Base-by-base conservation (phyloP, 768 basidiomycete species). In the Tremella fuciformis region DNA sequence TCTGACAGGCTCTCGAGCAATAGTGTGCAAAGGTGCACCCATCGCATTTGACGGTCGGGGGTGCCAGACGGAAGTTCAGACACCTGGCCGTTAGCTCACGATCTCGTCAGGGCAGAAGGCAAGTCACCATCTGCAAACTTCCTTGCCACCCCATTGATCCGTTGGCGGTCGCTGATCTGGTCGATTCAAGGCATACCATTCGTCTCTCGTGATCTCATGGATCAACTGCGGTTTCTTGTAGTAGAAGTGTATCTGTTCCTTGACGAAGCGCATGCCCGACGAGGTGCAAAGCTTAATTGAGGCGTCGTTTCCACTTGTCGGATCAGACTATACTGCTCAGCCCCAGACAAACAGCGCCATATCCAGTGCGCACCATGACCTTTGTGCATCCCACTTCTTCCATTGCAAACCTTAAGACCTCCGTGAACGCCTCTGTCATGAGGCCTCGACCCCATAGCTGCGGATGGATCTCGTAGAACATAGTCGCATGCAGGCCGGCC, bases 381-480 rank as follows among this genome's bases (percentile, higher is more conserved):
- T 26, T 38, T 13, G 21, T 21, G 57, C 69, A 70, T 1, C 73
- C 73, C 16, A 72, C 44, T 40, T 72, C 71, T 50, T 75, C 73
- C 22, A 75, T 65, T 1, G 66, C 71, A 39, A 75, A 75, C 21
- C 73, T 25, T 34, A 75, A 48, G 1, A 73, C 65, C 48, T 75
- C 73, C 3, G 50, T 54, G 44, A 75, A 72, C 39, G 71, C 73
- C 59, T 75, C 71, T 11, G 55, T 53, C 63, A 73, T 69, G 16
- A 75, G 48, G 2, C 73, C 69, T 50, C 65, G 57, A 19, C 71
- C 71, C 73, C 73, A 75, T 4, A 75, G 47, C 42, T 75, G 73
- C 6, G 73, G 73, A 61, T 75, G 73, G 16, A 71, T 62, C 59
- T 75, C 73, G 55, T 69, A 75, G 53, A 73, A 75, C 66, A 75